Conservation (phyloP, 2,329 filamentous ascomycete genomes). For the Aschersonia sp. region DNA sequence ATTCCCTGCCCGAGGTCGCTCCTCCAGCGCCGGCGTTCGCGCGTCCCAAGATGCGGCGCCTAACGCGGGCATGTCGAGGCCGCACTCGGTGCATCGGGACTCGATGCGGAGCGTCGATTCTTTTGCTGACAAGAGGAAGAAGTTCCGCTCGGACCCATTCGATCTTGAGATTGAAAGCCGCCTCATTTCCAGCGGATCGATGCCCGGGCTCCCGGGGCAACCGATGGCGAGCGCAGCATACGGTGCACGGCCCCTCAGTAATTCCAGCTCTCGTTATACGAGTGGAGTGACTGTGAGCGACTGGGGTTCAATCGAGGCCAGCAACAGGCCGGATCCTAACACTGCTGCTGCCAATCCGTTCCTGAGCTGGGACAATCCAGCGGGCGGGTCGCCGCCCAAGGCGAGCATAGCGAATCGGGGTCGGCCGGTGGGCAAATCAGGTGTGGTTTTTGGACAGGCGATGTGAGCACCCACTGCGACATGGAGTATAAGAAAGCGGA, state of each 20-base stretch:
- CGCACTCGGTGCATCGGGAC: constrained; percentile 20
- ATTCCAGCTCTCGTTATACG: constrained; percentile 26
- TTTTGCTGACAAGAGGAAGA: constrained; percentile 33
- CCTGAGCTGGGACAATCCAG: not conserved
- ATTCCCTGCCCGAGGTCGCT: constrained; percentile 33
- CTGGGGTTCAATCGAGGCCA: constrained; percentile 15
- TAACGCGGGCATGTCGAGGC: constrained; percentile 19
- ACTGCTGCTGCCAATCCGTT: not conserved
- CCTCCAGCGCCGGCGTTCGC: constrained; percentile 15
- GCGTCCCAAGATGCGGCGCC: constrained; percentile 12
- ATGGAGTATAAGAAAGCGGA: constrained; percentile 1
- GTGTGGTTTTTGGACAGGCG: not conserved
- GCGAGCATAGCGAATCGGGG: not conserved
- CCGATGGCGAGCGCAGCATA: constrained; percentile 21
- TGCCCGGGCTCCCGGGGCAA: constrained; percentile 8
- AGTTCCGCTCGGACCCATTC: constrained; percentile 49
- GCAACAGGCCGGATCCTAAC: not conserved
- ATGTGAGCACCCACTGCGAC: constrained; percentile 1
- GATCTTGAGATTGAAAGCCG: constrained; percentile 36
- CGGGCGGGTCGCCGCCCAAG: not conserved
- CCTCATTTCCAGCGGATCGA: constrained; percentile 4
- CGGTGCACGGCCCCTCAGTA: constrained; percentile 28
- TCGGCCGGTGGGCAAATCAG: not conserved
- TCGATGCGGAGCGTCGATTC: constrained; percentile 23
- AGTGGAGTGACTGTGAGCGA: constrained; percentile 33